Percentiles rank a stretch among this genome's conserved stretches.
phyloP scores from a whole-genome alignment of 2,329 filamentous ascomycete genomes.

The Penicillium nordicum region DNA sequence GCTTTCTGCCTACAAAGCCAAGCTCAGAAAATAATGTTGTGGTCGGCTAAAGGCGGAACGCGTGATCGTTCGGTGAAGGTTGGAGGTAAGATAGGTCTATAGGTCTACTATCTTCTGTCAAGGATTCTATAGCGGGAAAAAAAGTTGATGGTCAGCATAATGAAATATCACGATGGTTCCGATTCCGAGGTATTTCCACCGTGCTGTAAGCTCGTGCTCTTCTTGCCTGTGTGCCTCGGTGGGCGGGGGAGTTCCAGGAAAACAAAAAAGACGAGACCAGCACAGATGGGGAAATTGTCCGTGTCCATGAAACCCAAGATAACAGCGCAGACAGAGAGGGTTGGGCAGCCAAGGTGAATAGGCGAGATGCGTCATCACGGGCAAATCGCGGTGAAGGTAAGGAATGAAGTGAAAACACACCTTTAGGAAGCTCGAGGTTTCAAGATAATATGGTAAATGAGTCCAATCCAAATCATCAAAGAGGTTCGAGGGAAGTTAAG shows the following conservation, averaged over 20 bases:
- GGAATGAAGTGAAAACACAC: neutral
- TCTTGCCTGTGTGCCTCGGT: neutral
- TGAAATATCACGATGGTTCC: neutral
- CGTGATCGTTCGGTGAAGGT: constrained; percentile 5
- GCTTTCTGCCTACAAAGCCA: neutral
- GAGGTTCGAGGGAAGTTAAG: neutral
- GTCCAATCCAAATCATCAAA: neutral
- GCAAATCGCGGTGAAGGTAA: neutral
- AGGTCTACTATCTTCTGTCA: neutral
- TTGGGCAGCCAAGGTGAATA: constrained; percentile 1
- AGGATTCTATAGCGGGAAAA: constrained; percentile 8
- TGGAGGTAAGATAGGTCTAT: neutral
- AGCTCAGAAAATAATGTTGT: constrained; percentile 7
- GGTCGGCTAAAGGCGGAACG: constrained; percentile 15
- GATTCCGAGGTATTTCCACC: neutral
- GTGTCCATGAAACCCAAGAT: neutral
- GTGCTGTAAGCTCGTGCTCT: neutral
- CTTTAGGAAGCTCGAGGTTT: neutral
- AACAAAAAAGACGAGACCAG: neutral
- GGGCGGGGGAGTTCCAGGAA: neutral
- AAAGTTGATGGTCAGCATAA: constrained; percentile 10
- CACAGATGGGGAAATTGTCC: neutral
- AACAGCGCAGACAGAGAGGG: neutral
- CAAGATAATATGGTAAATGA: neutral
- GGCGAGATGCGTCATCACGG: constrained; percentile 2